Base-by-base conservation (phyloP, 257 asterid species). In the Forsythia viridissima region DNA sequence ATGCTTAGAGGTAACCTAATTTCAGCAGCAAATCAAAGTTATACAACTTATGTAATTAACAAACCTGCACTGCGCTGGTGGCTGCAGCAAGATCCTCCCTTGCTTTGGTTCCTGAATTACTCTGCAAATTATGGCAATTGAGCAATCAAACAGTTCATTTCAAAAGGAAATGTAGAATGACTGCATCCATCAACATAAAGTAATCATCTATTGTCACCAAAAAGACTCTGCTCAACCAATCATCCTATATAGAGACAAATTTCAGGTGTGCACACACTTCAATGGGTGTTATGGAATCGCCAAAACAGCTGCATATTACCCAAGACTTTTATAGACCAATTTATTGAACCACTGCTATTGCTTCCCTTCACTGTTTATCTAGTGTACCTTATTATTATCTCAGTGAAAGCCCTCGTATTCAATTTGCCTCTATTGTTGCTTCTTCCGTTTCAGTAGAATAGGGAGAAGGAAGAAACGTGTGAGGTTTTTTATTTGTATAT, bases 11-110 rank as follows among this genome's bases (percentile, higher is more conserved):
- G 39, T 78, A 84, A 73, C 34, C 72, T 67, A 67, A 65, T 20
- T 70, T 74, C 61, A 71, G 63, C 40, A 63, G 40, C 43, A n/a
- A 70, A 72, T 73, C 72, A 81, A 55, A 75, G 67, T 81, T 77
- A 76, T 24, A 43, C 63, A 72, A 82, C 18, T 43, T 71, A 63
- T 73, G 52, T 59, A 73, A 73, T 61, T 78, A 74, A 84, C 82
- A 83, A 67, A 95, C 99, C 98, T 95, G 85, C 84, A 93, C 99
- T 21, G 99, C 98, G 78, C 77, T 86, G 41, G 99, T 95, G 70
- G 99, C 99, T 69, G 97, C 93, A 78, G 99, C 97, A 88, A 95
- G 99, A 82, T 95, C 98, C 87, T 95, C 99, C 80, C 96, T 80
- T 70, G 99, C 99, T 87, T 93, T 93, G 86, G 93, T 92, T 84